A percentile compares a stretch with the other conserved stretches of the same genome.
Conservation (phyloP, 805 yeast species). For the Ogataea paradorogensis region DNA sequence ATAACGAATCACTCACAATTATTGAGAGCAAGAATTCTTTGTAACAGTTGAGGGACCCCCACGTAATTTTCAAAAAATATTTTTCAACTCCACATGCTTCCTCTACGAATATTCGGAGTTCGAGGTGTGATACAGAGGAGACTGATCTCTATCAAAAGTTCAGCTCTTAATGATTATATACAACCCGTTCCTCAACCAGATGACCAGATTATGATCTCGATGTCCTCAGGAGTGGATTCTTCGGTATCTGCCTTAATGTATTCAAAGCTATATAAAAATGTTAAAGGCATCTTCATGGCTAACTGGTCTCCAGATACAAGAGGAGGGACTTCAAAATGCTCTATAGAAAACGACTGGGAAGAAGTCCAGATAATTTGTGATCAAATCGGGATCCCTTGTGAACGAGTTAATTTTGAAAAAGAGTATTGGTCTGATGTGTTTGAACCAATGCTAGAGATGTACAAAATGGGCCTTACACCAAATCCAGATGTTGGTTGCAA, state of each 20-base stretch:
- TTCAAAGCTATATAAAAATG: conserved; percentile 54
- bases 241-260: conserved; percentile 70
- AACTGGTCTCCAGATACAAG: conserved; percentile 63
- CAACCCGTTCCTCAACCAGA: conserved; percentile 38
- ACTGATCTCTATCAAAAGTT: background rate
- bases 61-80: background rate
- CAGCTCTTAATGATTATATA: conserved; percentile 2
- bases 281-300: conserved; percentile 86
- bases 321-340: conserved; percentile 46
- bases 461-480: conserved; percentile 76
- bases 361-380: conserved; percentile 68
- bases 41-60: background rate
- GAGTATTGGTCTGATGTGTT: conserved; percentile 95
- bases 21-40: too few species aligned
- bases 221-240: conserved; percentile 97
- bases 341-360: conserved; percentile 79
- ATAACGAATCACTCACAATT: too few species aligned
- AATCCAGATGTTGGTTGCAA: conserved; percentile 95
- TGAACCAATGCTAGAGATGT: conserved; percentile 81
- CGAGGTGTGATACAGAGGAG: conserved; percentile 1
- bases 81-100: conserved; percentile 1
- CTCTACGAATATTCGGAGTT: background rate
- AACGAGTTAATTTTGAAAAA: conserved; percentile 76
- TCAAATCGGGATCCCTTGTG: conserved; percentile 63
- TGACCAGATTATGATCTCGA: conserved; percentile 76